Base-by-base conservation (phyloP, 192 early-diverging fungal genomes). In the Dissophora ornata region DNA sequence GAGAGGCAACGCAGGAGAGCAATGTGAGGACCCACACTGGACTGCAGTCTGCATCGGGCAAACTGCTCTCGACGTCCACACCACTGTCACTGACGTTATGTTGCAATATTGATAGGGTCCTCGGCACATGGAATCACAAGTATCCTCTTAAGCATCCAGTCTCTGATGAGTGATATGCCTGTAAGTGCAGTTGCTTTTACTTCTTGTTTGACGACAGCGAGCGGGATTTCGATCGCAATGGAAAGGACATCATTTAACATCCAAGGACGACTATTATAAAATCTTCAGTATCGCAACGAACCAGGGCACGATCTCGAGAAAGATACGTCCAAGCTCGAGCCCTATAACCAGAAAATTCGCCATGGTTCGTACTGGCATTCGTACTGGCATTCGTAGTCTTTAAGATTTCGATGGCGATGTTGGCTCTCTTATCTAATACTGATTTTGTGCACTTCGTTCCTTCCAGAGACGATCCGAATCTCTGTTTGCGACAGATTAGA, bases 51-150 rank as follows among this genome's bases (percentile, higher is more conserved):
- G n/a, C n/a, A n/a, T n/a, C n/a, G 49, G 8, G 10, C 49, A 29
- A 2, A 29, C 10, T 13, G 15, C 15, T 9, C n/a, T 16, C 6
- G 44, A 45, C 18, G 18, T 18, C 9, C n/a, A n/a, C 18, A 9
- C 44, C 44, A 45, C 4, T 57, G 12, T 48, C 4, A 2, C 44
- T 45, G 44, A n/a, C 44, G 4, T 5, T 18, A 12, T n/a, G 6
- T n/a, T 45, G 44, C 18, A 6, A n/a, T n/a, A 51, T 44, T 22
- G 3, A 32, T 47, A 80, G 79, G 79, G 79, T 80, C 79, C 8
- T 80, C 86, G 24, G 89, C 89, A 15, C 89, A 90, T 51, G 89
- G 89, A 7, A 83, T 90, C 22, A 81, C 81, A 0, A 84, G 82
- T 32, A 79, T 90, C 30, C 61, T 88, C 32, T 60, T 90, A 15